Percentiles rank a stretch among this genome's conserved stretches.
Evolutionary conservation across 768 basidiomycete genomes (phyloP).

Genomic region (Leucosporidium yakuticum): DNA sequence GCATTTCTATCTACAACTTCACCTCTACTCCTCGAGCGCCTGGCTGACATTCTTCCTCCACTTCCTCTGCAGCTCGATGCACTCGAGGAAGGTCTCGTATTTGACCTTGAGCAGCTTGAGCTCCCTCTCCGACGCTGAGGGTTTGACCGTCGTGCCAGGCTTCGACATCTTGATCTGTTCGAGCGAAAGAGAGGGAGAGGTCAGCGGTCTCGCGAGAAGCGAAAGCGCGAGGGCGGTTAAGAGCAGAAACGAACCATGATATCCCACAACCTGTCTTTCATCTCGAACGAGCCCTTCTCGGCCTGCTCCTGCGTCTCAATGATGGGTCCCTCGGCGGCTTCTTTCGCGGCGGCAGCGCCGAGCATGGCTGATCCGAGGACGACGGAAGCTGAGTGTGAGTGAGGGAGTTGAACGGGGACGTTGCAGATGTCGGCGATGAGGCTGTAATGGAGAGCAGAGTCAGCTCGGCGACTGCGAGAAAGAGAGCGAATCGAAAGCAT

Average conservation of each 20-base stretch:
- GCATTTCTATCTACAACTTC: neutral
- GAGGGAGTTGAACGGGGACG: conserved; percentile 76
- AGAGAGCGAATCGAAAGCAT: no score
- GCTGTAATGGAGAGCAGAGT: conserved; percentile 2
- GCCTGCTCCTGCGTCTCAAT: conserved; percentile 45
- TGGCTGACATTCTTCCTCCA: conserved; percentile 75
- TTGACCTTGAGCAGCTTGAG: conserved; percentile 78
- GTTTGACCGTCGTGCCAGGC: conserved; percentile 62
- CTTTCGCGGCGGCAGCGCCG: conserved; percentile 68
- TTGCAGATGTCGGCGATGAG: conserved; percentile 78
- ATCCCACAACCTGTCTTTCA: conserved; percentile 70
- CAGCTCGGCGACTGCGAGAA: neutral
- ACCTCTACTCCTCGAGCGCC: conserved; percentile 35
- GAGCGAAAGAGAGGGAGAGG: neutral
- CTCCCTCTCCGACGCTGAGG: conserved; percentile 58
- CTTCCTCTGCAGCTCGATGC: conserved; percentile 76
- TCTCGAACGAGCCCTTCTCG: conserved; percentile 46
- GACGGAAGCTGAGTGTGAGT: conserved; percentile 69
- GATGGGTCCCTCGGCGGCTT: conserved; percentile 43
- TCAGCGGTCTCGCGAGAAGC: neutral
- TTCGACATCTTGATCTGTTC: conserved; percentile 85
- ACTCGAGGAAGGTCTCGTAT: conserved; percentile 86
- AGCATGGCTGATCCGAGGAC: conserved; percentile 92
- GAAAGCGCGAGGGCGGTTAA: neutral
- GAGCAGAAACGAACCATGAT: conserved; percentile 63